Evolutionary conservation across 768 basidiomycete species (phyloP).

Genomic region (Terana coerulea): DNA sequence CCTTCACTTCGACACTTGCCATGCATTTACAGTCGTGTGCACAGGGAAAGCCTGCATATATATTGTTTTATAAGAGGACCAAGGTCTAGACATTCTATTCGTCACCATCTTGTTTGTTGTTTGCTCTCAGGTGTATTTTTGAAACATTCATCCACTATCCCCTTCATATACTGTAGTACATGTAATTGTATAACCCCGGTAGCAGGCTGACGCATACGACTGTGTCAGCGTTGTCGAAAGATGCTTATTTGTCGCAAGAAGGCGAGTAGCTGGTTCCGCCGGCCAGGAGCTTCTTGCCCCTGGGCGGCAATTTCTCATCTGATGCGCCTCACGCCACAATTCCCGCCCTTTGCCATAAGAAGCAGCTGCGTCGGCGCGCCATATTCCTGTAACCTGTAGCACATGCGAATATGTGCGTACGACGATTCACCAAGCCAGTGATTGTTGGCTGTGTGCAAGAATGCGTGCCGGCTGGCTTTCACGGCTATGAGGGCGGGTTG

Average conservation of each 20-base stretch:
- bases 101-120: conserved; percentile 10
- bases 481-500: neutral
- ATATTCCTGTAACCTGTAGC: neutral
- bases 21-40: conserved; percentile 31
- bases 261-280: too few species aligned
- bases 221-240: too few species aligned
- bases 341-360: neutral
- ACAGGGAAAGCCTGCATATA: conserved; percentile 68
- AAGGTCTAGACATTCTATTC: conserved; percentile 15
- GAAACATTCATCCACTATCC: neutral
- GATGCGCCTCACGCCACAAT: conserved; percentile 6
- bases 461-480: neutral
- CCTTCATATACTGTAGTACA: too few species aligned
- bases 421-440: neutral
- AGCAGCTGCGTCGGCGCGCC: neutral
- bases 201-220: too few species aligned
- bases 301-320: too few species aligned
- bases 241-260: too few species aligned
- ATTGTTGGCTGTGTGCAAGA: neutral
- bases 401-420: neutral
- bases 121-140: conserved; percentile 10
- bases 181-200: too few species aligned
- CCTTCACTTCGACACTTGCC: conserved; percentile 1
- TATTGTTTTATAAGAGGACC: conserved; percentile 56
- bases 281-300: neutral